Conservation (phyloP, 1,284 basidiomycete species). For the Amylostereum areolatum region DNA sequence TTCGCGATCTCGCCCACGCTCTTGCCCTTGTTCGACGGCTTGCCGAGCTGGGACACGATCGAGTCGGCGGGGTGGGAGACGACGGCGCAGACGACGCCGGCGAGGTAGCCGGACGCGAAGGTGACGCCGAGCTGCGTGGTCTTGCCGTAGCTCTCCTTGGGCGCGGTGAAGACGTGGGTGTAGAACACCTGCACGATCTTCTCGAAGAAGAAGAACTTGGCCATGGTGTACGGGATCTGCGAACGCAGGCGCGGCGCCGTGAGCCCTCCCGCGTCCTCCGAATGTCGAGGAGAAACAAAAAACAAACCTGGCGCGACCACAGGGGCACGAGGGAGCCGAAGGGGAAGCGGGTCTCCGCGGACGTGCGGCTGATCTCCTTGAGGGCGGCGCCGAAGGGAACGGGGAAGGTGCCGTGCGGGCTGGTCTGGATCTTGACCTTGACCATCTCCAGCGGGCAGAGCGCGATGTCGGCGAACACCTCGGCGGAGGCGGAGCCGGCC, state of each 20-base stretch:
- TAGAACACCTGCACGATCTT: conserved; percentile 75
- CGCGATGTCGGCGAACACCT: conserved; percentile 92
- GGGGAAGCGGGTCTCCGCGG: conserved; percentile 68
- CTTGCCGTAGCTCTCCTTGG: conserved; percentile 69
- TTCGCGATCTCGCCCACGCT: conserved; percentile 55
- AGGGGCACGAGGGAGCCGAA: conserved; percentile 77
- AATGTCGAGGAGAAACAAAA: background rate
- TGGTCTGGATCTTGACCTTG: conserved; percentile 83
- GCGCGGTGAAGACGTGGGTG: conserved; percentile 65
- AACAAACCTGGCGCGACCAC: conserved; percentile 73
- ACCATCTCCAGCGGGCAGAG: conserved; percentile 81
- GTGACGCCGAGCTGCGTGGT: conserved; percentile 74
- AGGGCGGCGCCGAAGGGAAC: conserved; percentile 65
- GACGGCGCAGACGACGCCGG: conserved; percentile 77
- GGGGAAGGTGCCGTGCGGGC: conserved; percentile 67
- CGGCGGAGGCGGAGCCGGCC: conserved; percentile 87
- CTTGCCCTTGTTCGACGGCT: conserved; percentile 74
- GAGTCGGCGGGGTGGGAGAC: conserved; percentile 82
- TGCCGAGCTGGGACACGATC: conserved; percentile 74
- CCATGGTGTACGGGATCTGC: conserved; percentile 83
- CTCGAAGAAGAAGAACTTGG: conserved; percentile 85
- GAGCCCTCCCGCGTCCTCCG: background rate
- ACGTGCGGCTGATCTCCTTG: conserved; percentile 56
- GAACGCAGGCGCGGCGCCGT: background rate
- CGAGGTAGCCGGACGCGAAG: conserved; percentile 76